Percentiles rank a stretch among this genome's conserved stretches.
Conservation (phyloP, 108 stramenopile species). For the Skeletonema tropicum region DNA sequence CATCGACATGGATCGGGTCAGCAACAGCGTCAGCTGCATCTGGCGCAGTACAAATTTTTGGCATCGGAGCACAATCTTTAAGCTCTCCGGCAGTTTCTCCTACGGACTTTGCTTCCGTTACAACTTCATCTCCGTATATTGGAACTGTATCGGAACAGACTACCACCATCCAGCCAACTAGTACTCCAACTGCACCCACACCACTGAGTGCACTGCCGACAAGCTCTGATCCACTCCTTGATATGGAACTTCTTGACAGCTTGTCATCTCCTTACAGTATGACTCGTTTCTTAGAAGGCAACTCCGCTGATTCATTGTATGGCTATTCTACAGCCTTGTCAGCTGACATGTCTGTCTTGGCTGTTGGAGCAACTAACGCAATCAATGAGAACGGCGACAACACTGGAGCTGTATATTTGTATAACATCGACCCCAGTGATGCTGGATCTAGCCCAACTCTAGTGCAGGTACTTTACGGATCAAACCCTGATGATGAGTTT, state of each 20-base stretch:
- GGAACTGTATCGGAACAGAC: neutral
- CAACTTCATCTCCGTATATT: neutral
- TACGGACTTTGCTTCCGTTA: neutral
- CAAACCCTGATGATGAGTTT: too few relatives aligned
- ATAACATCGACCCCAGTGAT: neutral
- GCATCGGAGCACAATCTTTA: neutral
- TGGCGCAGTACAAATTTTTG: too few relatives aligned
- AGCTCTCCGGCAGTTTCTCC: neutral
- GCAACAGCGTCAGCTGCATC: too few relatives aligned
- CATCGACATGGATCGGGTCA: too few relatives aligned
- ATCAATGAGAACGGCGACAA: neutral
- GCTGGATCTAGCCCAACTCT: neutral
- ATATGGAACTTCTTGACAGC: neutral
- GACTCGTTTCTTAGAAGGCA: neutral
- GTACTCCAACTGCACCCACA: neutral
- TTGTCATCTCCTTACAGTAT: neutral
- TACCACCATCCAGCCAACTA: neutral
- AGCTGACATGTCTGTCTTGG: slow-evolving; percentile 9
- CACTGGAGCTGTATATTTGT: slow-evolving; percentile 14
- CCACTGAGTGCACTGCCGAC: neutral
- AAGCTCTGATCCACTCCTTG: neutral
- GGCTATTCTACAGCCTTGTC: slow-evolving; percentile 9
- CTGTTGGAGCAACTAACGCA: slow-evolving; percentile 5
- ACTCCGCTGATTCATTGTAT: neutral
- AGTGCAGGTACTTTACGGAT: slow-evolving; percentile 5